Conservation (phyloP, 306 rosid genomes). For the Begonia peltatifolia region DNA sequence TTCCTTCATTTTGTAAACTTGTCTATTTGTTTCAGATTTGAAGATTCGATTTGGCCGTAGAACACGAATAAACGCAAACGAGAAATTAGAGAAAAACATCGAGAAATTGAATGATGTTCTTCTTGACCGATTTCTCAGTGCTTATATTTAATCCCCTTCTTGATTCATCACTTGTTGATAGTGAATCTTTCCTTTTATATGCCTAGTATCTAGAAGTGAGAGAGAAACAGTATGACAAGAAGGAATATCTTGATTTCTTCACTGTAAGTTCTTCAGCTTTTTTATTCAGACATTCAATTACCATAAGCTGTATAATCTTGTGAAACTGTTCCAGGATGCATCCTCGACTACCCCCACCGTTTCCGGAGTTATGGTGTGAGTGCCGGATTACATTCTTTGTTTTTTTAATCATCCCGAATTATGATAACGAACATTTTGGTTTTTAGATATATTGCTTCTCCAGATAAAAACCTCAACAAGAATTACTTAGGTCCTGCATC, state of each 20-base stretch:
- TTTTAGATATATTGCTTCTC: constrained; percentile 69
- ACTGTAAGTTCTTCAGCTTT: constrained; percentile 38
- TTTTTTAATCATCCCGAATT: background rate
- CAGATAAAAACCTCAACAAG: constrained; percentile 45
- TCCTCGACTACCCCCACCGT: constrained; percentile 36
- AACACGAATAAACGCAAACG: no score
- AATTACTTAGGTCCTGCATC: constrained; percentile 90
- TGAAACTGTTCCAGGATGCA: constrained; percentile 33
- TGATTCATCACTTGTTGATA: constrained; percentile 3
- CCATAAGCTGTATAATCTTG: background rate
- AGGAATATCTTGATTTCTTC: constrained; percentile 62
- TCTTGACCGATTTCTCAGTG: no score
- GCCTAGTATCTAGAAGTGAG: constrained; percentile 73
- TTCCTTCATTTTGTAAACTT: no score
- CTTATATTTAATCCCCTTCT: background rate
- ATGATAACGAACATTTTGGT: constrained; percentile 2
- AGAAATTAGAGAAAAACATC: no score
- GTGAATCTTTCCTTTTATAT: constrained; percentile 3
- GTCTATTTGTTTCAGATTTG: no score
- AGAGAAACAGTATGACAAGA: constrained; percentile 85
- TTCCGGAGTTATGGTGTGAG: constrained; percentile 81
- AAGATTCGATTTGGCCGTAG: no score
- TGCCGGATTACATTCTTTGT: constrained; percentile 4
- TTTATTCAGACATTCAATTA: no score
- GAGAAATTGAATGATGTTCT: no score